These are phyloP conservation scores for Sicyos edulis DNA, from an alignment of 306 rosid genomes.

Conservation along the genomic window DNA sequence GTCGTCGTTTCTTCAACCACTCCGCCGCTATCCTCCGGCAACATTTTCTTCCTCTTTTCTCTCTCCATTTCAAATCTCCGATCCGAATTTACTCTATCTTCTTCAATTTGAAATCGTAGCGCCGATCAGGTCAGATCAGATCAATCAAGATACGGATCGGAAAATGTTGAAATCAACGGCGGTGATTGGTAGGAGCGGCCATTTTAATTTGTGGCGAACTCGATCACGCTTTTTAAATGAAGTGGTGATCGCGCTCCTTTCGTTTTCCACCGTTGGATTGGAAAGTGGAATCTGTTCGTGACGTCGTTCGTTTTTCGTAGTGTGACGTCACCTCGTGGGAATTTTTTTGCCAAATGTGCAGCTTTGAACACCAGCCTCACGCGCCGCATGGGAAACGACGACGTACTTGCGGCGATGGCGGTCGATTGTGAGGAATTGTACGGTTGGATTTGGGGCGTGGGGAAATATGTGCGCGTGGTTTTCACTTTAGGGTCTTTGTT, in stretches of 20 bases:
- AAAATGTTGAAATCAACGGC: neutral
- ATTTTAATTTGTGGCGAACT: neutral
- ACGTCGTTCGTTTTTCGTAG: neutral
- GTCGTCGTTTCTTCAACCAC: conserved; percentile 32
- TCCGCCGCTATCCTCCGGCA: neutral
- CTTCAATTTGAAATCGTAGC: neutral
- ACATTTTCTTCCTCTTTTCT: conserved; percentile 10
- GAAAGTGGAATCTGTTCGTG: neutral
- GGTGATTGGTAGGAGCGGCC: neutral
- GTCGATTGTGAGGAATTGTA: neutral
- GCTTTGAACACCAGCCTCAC: neutral
- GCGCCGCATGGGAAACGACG: neutral
- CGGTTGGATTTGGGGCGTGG: conserved; percentile 10
- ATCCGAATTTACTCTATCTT: neutral
- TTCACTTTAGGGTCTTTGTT: neutral
- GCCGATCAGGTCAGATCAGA: neutral
- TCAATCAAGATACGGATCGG: neutral
- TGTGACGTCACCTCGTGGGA: neutral
- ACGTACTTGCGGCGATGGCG: neutral
- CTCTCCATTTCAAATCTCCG: conserved; percentile 16
- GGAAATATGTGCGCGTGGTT: neutral
- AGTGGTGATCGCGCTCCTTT: neutral
- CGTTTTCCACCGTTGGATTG: conserved; percentile 8
- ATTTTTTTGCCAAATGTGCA: too few relatives aligned
- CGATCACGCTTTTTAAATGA: neutral